Base-by-base conservation (phyloP, 768 basidiomycete species). In the Boletus pseudo-olivaceus region DNA sequence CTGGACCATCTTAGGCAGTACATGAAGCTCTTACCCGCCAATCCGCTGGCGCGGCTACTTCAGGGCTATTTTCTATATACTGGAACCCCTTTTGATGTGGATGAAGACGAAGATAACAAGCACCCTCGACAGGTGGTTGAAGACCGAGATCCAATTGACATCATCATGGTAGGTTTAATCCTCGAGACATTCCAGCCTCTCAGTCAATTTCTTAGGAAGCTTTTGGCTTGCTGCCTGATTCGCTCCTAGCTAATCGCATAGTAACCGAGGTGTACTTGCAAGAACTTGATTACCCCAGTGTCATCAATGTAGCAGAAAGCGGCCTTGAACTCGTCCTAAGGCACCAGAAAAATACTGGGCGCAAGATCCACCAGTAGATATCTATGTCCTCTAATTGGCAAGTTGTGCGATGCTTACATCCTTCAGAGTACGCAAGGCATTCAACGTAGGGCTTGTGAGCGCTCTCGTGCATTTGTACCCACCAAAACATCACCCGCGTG, bases 401-500 rank as follows among this genome's bases (percentile, higher is more conserved):
- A 40, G 23, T 34, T 55, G 33, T 42, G 23, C 23, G n/a, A 49
- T 7, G 39, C 17, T 52, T 35, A 34, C 48, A 26, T 32, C 50
- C n/a, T 52, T 42, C 50, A 94, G 92, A 47, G 79, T 79, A 12
- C 77, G 77, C 43, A 80, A 81, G 45, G 83, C 83, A 4, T 82
- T 97, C 65, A 84, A 93, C 54, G 78, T 84, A 11, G 76, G 78
- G 5, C 77, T 96, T 12, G 87, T 84, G 2, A 86, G 83, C 0
- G 83, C 90, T 5, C 78, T 97, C 15, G 88, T 93, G 4, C 88
- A 97, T 63, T 77, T 89, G 46, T 91, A 83, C 68, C 85, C 95
- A 29, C 96, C 96, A 0, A 94, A 94, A 62, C 88, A 98, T 61
- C 96, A 98, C 66, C 61, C 74, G 11, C 83, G 87, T 48, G 96